Conservation (phyloP, 2,329 filamentous ascomycete species). For the Phoma sp. region DNA sequence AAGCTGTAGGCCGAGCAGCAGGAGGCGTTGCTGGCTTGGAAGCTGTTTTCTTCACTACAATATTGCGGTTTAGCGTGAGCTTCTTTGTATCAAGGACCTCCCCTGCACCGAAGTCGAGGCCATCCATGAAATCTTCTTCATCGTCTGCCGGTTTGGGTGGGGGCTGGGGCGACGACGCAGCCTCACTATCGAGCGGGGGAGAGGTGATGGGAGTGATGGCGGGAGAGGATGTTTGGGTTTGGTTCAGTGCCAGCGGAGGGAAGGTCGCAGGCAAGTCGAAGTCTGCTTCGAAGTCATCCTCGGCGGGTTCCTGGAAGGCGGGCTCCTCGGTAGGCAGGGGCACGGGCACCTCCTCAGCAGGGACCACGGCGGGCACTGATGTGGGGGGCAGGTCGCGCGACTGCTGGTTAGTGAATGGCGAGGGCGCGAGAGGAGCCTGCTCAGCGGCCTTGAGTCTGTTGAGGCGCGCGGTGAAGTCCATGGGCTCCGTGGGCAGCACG, state of each 20-base stretch:
- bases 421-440: constrained; percentile 26
- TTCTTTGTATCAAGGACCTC: constrained; percentile 82
- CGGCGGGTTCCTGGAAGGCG: constrained; percentile 11
- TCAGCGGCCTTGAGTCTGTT: constrained; percentile 68
- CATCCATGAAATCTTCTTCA: constrained; percentile 82
- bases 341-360: constrained; percentile 22
- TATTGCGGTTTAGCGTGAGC: constrained; percentile 85
- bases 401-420: constrained; percentile 24
- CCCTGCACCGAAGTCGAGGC: constrained; percentile 83
- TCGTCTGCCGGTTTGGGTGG: constrained; percentile 33
- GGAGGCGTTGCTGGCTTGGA: constrained; percentile 68
- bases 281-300: constrained; percentile 18
- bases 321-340: constrained; percentile 13
- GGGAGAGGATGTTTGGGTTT: constrained; percentile 16
- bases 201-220: constrained; percentile 24
- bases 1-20: constrained; percentile 73
- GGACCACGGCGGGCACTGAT: constrained; percentile 34
- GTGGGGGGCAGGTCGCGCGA: constrained; percentile 35
- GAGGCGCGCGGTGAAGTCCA: constrained; percentile 82
- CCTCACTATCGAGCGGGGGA: constrained; percentile 29
- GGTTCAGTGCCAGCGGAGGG: constrained; percentile 11
- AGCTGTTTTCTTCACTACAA: constrained; percentile 77
- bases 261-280: constrained; percentile 18
- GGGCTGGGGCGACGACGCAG: constrained; percentile 21
- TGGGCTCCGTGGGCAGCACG: constrained; percentile 78